Percentiles rank a stretch among this genome's conserved stretches.
Evolutionary conservation across 768 basidiomycete genomes (phyloP).

Genomic region (Suillus brevipes): DNA sequence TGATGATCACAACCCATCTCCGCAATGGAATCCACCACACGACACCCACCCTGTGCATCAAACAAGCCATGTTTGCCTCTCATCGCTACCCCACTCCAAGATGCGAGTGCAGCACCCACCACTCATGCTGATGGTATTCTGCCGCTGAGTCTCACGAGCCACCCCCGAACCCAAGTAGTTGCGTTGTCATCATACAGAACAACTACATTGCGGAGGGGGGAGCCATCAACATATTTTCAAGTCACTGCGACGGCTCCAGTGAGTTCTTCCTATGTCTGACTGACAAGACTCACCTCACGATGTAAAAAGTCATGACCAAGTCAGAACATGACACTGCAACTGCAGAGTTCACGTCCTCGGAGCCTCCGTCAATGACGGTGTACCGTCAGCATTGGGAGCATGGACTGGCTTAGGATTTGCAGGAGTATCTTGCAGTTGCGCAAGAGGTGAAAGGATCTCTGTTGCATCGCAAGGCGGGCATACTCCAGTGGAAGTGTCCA

Average conservation of each 20-base stretch:
- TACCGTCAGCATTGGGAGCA: too few relatives aligned
- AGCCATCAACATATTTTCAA: conserved; percentile 1
- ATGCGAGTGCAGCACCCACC: too few relatives aligned
- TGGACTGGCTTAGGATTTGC: too few relatives aligned
- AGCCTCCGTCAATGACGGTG: neutral
- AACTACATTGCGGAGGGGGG: neutral
- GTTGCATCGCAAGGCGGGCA: too few relatives aligned
- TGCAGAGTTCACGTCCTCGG: neutral
- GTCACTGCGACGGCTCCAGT: neutral
- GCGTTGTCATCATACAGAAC: neutral
- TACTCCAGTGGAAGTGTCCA: too few relatives aligned
- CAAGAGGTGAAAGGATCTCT: too few relatives aligned
- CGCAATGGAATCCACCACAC: too few relatives aligned
- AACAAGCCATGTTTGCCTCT: too few relatives aligned
- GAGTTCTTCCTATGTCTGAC: neutral
- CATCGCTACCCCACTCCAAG: neutral
- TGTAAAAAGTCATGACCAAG: neutral
- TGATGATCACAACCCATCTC: too few relatives aligned
- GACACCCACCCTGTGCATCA: too few relatives aligned
- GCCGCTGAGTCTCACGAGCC: neutral
- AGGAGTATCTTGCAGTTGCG: too few relatives aligned
- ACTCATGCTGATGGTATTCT: too few relatives aligned
- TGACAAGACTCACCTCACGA: neutral
- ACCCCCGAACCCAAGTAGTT: neutral
- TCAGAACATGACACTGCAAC: neutral